Percentiles rank a stretch among this genome's conserved stretches.
These are phyloP conservation scores for Dipodascopsis tothii DNA, from an alignment of 805 yeast genomes.

Conservation along the genomic window DNA sequence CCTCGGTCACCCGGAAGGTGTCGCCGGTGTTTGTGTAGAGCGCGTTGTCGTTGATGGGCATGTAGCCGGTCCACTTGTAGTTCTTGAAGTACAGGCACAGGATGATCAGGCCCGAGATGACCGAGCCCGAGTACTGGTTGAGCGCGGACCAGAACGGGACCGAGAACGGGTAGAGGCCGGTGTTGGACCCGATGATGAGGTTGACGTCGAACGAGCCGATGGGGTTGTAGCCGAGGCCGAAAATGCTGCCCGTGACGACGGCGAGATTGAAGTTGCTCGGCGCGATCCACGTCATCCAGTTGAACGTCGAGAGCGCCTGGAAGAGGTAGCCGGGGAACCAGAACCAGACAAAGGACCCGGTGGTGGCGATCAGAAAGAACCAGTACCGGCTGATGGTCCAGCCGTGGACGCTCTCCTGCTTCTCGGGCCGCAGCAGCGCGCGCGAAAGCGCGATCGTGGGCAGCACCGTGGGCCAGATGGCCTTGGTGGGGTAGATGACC, in stretches of 20 bases:
- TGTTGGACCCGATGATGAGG: conserved; percentile 40
- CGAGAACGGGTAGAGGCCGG: conserved; percentile 27
- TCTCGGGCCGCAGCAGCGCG: conserved; percentile 3
- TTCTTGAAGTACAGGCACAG: conserved; percentile 41
- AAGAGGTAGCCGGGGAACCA: conserved; percentile 57
- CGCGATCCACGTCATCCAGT: conserved; percentile 56
- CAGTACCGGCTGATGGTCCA: conserved; percentile 50
- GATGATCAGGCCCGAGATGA: conserved; percentile 38
- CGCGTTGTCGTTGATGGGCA: conserved; percentile 2
- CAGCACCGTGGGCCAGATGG: conserved; percentile 59
- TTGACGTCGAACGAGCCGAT: conserved; percentile 58
- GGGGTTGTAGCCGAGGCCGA: conserved; percentile 59
- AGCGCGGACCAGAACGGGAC: conserved; percentile 2
- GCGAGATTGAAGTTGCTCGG: conserved; percentile 50
- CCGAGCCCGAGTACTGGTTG: conserved; percentile 1
- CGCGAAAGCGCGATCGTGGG: conserved; percentile 8
- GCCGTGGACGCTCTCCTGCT: conserved; percentile 41
- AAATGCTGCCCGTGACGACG: conserved; percentile 52
- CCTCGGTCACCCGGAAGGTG: conserved; percentile 42
- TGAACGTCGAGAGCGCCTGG: conserved; percentile 48
- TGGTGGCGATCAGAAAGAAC: conserved; percentile 40
- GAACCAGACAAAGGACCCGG: conserved; percentile 40
- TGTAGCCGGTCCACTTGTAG: conserved; percentile 32
- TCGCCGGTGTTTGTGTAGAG: conserved; percentile 23
- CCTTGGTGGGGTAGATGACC: conserved; percentile 53